Evolutionary conservation across 257 asterid species (phyloP).

Genomic region (Nicotiana tomentosiformis): DNA sequence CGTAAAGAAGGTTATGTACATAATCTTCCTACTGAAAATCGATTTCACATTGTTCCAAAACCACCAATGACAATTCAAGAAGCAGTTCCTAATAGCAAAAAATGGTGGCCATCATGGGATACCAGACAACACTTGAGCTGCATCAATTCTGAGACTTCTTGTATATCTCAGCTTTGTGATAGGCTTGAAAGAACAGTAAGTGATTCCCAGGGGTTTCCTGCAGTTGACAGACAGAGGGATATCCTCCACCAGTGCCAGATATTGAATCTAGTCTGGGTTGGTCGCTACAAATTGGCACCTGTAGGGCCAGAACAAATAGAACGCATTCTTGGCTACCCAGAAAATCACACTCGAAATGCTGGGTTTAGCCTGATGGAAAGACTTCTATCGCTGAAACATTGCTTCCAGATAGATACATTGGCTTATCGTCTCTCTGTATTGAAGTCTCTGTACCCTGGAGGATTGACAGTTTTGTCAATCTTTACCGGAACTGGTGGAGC

Average conservation of each 20-base stretch:
- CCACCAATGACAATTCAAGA: conserved; percentile 68
- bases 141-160: conserved; percentile 38
- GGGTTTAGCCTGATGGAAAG: conserved; percentile 54
- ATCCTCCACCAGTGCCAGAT: conserved; percentile 47
- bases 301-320: conserved; percentile 65
- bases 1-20: conserved; percentile 82
- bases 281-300: conserved; percentile 42
- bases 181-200: conserved; percentile 44
- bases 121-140: conserved; percentile 51
- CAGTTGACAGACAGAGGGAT: conserved; percentile 45
- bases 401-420: conserved; percentile 75
- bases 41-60: conserved; percentile 56
- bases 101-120: conserved; percentile 96
- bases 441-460: conserved; percentile 46
- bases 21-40: conserved; percentile 63
- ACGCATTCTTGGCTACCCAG: conserved; percentile 70
- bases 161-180: conserved; percentile 44
- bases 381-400: conserved; percentile 38
- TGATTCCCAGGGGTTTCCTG: conserved; percentile 40
- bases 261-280: conserved; percentile 69
- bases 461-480: conserved; percentile 57
- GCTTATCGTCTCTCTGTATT: conserved; percentile 69
- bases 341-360: conserved; percentile 43
- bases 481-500: conserved; percentile 77
- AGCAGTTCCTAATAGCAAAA: conserved; percentile 47